A percentile compares a stretch with the other conserved stretches of the same genome.
phyloP scores from a whole-genome alignment of 257 asterid species.

The Knoxia roxburghii region DNA sequence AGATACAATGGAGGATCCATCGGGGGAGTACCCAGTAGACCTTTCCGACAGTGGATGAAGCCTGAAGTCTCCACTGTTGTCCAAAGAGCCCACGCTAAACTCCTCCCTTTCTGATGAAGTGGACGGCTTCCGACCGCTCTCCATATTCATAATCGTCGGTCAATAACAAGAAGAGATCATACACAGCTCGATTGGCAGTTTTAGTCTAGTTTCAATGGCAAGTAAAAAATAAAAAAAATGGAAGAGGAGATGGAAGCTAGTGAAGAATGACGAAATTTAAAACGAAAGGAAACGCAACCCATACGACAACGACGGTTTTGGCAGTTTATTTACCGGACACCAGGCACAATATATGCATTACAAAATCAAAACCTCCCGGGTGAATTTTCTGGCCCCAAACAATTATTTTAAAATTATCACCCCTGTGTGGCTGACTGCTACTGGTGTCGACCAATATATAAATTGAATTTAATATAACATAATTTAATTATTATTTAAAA shows the following conservation, averaged over 20 bases:
- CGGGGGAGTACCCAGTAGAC: constrained; percentile 43
- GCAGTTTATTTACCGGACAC: constrained; percentile 7
- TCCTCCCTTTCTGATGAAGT: constrained; percentile 7
- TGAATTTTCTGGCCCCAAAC: background rate
- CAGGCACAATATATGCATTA: too few species aligned
- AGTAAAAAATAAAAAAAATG: background rate
- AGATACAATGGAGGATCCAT: constrained; percentile 45
- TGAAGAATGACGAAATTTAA: background rate
- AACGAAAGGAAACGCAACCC: background rate
- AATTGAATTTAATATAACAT: too few species aligned
- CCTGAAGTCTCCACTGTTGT: constrained; percentile 8
- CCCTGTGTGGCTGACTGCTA: too few species aligned
- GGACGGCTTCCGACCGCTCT: constrained; percentile 3
- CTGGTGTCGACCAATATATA: too few species aligned
- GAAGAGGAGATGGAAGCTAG: background rate
- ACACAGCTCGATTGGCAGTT: too few species aligned
- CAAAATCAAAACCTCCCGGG: too few species aligned
- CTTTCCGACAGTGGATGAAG: constrained; percentile 33
- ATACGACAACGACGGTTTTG: constrained; percentile 10
- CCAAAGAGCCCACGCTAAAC: background rate
- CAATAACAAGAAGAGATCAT: background rate
- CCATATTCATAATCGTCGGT: constrained; percentile 14
- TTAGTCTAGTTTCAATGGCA: too few species aligned
- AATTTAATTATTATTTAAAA: too few species aligned
- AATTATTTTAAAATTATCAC: too few species aligned